These are phyloP conservation scores for Fusarium denticulatum DNA, from an alignment of 2,329 filamentous ascomycete species.

Conservation along the genomic window DNA sequence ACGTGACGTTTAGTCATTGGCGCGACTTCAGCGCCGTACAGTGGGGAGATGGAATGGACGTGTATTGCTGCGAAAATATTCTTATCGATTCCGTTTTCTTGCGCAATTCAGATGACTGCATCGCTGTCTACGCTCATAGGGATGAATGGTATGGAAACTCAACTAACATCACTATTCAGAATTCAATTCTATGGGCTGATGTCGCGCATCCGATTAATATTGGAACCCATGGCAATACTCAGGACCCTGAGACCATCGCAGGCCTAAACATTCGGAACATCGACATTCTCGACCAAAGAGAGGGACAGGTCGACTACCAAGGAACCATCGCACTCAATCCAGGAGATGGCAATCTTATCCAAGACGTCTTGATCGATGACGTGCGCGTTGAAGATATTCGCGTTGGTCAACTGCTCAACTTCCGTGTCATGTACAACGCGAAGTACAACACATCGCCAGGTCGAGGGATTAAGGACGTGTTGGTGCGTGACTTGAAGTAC, in stretches of 20 bases:
- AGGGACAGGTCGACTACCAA: background rate
- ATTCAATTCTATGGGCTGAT: background rate
- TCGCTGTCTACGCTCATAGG: background rate
- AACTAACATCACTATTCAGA: background rate
- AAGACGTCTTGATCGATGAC: background rate
- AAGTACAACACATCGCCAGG: background rate
- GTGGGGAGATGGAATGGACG: background rate
- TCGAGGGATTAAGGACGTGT: fast-evolving
- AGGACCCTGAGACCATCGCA: background rate
- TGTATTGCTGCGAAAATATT: background rate
- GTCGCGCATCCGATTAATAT: background rate
- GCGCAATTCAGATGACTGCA: background rate
- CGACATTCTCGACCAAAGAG: background rate
- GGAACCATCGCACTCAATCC: background rate
- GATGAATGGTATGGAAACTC: background rate
- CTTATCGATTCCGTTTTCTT: background rate
- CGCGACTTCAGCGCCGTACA: background rate
- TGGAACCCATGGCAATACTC: background rate
- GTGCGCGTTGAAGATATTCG: background rate
- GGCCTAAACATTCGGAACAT: background rate
- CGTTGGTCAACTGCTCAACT: background rate
- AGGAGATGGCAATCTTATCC: background rate
- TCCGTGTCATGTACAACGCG: background rate
- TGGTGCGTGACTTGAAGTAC: background rate
- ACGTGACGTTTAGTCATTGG: background rate